Conservation (phyloP, 345 rosid species). For the Lenwebbia sp. region DNA sequence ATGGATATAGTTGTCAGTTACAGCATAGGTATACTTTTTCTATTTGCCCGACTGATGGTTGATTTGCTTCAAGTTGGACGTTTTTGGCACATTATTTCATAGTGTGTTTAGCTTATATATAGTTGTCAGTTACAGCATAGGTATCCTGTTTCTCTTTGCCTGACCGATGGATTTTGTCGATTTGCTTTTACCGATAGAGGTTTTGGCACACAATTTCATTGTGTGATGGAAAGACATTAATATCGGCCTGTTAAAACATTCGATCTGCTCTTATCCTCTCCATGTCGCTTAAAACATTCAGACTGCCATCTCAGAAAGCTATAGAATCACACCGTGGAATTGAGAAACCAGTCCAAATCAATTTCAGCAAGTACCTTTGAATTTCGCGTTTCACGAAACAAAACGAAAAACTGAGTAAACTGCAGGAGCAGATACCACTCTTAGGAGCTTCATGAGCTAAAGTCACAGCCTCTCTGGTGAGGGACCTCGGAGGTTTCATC, state of each 20-base stretch:
- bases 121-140: neutral
- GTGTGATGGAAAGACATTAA: neutral
- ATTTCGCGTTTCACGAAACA: neutral
- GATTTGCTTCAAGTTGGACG: neutral
- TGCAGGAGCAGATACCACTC: neutral
- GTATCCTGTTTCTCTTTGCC: neutral
- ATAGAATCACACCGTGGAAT: neutral
- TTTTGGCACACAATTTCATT: neutral
- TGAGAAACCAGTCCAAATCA: neutral
- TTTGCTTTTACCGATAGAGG: neutral
- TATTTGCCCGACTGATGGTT: neutral
- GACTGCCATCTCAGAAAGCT: neutral
- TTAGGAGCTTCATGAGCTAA: neutral
- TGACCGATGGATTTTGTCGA: neutral
- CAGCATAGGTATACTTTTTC: neutral
- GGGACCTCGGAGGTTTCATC: neutral
- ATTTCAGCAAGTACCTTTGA: neutral
- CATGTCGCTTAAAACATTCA: neutral
- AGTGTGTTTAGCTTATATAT: neutral
- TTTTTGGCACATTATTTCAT: neutral
- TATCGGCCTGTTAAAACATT: neutral
- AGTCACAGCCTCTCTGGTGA: neutral
- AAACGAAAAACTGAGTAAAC: neutral
- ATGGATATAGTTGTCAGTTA: neutral
- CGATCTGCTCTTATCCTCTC: neutral